phyloP scores from a whole-genome alignment of 495 filamentous ascomycete species.

The Chlorociboria aeruginascens region DNA sequence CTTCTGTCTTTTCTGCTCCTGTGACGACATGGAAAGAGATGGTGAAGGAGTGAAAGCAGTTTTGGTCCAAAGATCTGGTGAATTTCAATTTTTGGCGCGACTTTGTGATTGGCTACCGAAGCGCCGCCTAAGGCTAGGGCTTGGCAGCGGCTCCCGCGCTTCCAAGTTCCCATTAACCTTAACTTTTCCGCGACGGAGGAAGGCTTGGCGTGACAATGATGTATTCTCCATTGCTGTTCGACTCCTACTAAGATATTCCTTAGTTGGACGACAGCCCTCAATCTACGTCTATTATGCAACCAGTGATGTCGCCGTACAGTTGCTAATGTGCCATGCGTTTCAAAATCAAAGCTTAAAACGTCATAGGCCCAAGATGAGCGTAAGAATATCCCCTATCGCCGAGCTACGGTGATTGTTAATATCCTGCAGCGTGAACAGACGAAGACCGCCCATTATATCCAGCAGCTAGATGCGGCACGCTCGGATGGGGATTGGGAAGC shows the following conservation, averaged over 20 bases:
- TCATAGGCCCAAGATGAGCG: slow-evolving; percentile 14
- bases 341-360: neutral
- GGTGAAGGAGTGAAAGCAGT: too few species aligned
- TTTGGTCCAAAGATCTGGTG: too few species aligned
- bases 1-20: neutral
- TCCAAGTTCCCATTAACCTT: too few species aligned
- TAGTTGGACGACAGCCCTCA: neutral
- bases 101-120: too few species aligned
- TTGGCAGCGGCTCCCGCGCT: too few species aligned
- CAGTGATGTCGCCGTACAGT: neutral
- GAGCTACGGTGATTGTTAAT: neutral
- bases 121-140: too few species aligned
- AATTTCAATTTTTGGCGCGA: too few species aligned
- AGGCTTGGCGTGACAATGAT: too few species aligned
- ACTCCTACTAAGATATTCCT: neutral
- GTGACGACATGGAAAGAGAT: neutral
- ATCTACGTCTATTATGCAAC: neutral
- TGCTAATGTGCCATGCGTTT: slow-evolving; percentile 4
- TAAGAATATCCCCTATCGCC: slow-evolving; percentile 1
- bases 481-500: slow-evolving; percentile 82
- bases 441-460: slow-evolving; percentile 72
- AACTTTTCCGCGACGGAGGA: too few species aligned
- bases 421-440: slow-evolving; percentile 26
- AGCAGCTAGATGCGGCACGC: slow-evolving; percentile 71
- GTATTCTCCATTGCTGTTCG: neutral